Evolutionary conservation across 2,329 filamentous ascomycete species (phyloP).

Genomic region (Magnaporthiopsis rhizophila): DNA sequence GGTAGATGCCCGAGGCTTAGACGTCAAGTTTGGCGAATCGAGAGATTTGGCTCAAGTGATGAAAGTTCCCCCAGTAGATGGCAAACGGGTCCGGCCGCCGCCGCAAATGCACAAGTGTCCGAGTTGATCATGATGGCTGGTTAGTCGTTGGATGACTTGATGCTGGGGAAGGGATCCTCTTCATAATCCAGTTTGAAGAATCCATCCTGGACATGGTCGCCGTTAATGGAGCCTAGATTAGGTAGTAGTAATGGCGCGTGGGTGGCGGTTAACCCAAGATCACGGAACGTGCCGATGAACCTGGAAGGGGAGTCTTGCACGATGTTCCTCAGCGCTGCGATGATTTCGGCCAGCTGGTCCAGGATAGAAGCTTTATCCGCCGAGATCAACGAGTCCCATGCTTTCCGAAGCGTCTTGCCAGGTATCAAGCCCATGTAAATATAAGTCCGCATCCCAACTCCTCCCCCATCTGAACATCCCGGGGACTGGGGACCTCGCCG

Average conservation of each 20-base stretch:
- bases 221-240: conserved; percentile 9
- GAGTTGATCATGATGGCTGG: too few relatives aligned
- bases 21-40: too few relatives aligned
- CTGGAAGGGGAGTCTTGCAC: neutral
- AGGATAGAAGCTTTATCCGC: neutral
- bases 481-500: neutral
- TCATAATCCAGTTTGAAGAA: conserved; percentile 9
- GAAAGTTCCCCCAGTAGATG: too few relatives aligned
- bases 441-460: conserved; percentile 4
- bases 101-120: too few relatives aligned
- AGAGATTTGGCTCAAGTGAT: too few relatives aligned
- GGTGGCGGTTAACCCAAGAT: too few relatives aligned
- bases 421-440: conserved; percentile 12
- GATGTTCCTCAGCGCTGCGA: too few relatives aligned
- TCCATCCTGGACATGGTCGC: conserved; percentile 9
- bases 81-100: too few relatives aligned
- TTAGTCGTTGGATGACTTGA: conserved; percentile 9
- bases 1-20: too few relatives aligned
- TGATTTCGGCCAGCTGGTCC: too few relatives aligned
- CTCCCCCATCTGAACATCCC: conserved; percentile 3
- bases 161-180: conserved; percentile 6
- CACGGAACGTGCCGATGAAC: too few relatives aligned
- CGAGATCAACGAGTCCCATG: too few relatives aligned
- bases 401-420: conserved; percentile 11
- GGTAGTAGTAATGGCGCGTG: neutral